Conservation (phyloP, 371 early-diverging fungal genomes). For the Thermomucor indicae-seudaticae region DNA sequence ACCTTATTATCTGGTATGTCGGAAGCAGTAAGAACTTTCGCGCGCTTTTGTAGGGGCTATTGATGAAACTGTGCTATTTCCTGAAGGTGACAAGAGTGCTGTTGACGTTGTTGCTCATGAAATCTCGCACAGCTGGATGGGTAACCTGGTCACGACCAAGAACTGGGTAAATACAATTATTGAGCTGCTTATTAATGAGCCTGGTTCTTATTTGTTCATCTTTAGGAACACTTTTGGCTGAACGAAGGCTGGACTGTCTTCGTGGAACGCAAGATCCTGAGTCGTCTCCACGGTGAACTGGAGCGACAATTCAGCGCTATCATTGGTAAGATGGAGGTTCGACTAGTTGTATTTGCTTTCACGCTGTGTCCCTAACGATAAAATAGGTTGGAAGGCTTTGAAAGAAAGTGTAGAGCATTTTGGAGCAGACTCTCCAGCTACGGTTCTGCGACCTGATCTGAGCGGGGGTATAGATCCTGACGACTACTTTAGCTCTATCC, state of each 20-base stretch:
- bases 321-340: slow-evolving; percentile 47
- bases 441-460: slow-evolving; percentile 76
- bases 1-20: slow-evolving; percentile 79
- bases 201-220: neutral
- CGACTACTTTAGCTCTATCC: slow-evolving; percentile 89
- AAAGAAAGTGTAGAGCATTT: slow-evolving; percentile 76
- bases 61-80: too few relatives aligned
- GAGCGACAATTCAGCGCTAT: slow-evolving; percentile 85
- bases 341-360: neutral
- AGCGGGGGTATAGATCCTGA: slow-evolving; percentile 86
- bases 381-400: slow-evolving; percentile 66
- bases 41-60: too few relatives aligned
- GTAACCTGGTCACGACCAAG: slow-evolving; percentile 89
- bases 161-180: slow-evolving; percentile 67
- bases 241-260: slow-evolving; percentile 97
- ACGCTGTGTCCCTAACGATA: too few relatives aligned
- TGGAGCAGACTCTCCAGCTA: slow-evolving; percentile 71
- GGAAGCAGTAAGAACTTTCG: neutral
- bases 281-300: slow-evolving; percentile 78
- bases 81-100: slow-evolving; percentile 84
- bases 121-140: slow-evolving; percentile 96
- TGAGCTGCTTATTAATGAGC: neutral
- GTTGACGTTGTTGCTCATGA: slow-evolving; percentile 99
- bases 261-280: slow-evolving; percentile 87
- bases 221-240: slow-evolving; percentile 77